These are phyloP conservation scores for Hericium coralloides DNA, from an alignment of 768 basidiomycete genomes.

Conservation along the genomic window DNA sequence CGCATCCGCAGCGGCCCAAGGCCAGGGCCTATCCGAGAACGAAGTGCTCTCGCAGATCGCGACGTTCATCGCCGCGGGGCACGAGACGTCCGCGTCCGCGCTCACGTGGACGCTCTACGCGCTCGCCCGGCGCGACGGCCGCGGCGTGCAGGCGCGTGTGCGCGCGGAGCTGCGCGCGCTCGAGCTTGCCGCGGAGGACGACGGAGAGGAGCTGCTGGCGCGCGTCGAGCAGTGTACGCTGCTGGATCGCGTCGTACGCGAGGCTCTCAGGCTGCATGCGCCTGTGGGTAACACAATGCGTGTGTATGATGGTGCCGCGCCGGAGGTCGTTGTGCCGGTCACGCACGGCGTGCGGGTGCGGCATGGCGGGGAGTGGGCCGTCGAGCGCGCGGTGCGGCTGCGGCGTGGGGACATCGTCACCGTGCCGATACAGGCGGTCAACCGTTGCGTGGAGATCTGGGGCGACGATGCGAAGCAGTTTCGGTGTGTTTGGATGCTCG, in stretches of 20 bases:
- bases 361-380: neutral
- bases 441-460: conserved; percentile 47
- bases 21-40: conserved; percentile 42
- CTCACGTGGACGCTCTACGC: conserved; percentile 66
- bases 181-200: neutral
- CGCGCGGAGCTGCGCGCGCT: conserved; percentile 32
- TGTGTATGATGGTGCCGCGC: conserved; percentile 29
- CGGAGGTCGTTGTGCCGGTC: conserved; percentile 46
- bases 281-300: conserved; percentile 56
- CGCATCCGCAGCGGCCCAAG: conserved; percentile 41
- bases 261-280: conserved; percentile 44
- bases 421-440: conserved; percentile 52
- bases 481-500: conserved; percentile 23
- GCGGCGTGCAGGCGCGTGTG: conserved; percentile 34
- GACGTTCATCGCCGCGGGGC: conserved; percentile 55
- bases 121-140: conserved; percentile 51
- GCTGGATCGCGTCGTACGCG: conserved; percentile 55
- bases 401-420: conserved; percentile 45
- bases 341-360: conserved; percentile 11
- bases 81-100: conserved; percentile 53
- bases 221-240: conserved; percentile 31
- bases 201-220: conserved; percentile 12
- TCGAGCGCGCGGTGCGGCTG: conserved; percentile 2
- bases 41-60: conserved; percentile 57
- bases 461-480: conserved; percentile 59